Base-by-base conservation (phyloP, 2,329 filamentous ascomycete genomes). In the Fusarium tupiense region DNA sequence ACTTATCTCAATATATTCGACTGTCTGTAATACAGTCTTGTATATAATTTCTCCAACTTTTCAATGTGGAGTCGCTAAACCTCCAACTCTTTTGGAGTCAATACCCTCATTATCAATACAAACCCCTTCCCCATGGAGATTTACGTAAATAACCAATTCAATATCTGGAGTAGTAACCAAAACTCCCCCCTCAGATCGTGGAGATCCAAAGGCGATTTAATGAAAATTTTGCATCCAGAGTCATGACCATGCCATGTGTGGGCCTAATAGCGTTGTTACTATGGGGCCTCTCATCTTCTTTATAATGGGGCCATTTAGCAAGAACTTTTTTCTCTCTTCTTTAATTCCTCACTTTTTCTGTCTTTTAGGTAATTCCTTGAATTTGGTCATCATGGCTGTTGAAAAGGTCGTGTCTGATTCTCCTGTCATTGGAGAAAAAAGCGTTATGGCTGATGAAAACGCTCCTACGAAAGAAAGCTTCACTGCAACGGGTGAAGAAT, bases 71-170 rank as follows among this genome's bases (percentile, higher is more conserved):
- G 41, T 38, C 26, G 20, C 17, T 24, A 44, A 63, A 56, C 43
- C 60, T 62, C 41, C 46, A 58, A 62, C 35, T 52, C 49, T 49
- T 16, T 56, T 50, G 31, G 66, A 61, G 52, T 33, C 24, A 29
- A 62, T 61, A 41, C 9, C 57, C 65, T 69, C 58, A 53, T 24
- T 64, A 35, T 40, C 33, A 46, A 47, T 24, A 61, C 8, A 26
- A 24, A n/a, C 16, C 5, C 22, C 24, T 73, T 71, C 71, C 71
- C 71, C 71, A 67, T 73, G 71, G 71, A 74, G 53, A 63, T 71
- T 74, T 74, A 73, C 71, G 71, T 74, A 74, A 73, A 50, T 22
- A 20, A 47, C 16, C 16, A 10, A 49, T 31, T 60, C 35, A 50
- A 24, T 41, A 52, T 40, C 70, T 41, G 71, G 66, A 66, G 22